Evolutionary conservation across 306 rosid species (phyloP).

Genomic region (Cucumis hystrix): DNA sequence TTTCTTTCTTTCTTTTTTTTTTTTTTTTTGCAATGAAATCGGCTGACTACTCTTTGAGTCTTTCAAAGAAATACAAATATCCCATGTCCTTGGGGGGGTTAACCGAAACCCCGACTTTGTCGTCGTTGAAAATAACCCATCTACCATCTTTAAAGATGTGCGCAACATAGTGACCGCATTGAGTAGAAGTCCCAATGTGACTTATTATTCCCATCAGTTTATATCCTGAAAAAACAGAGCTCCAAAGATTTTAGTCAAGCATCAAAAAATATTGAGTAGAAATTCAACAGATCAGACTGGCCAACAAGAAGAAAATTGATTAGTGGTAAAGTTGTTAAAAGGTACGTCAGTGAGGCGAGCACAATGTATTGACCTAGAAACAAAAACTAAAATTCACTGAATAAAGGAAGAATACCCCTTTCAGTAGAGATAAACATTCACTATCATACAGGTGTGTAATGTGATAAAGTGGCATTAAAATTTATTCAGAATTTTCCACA

Average conservation of each 20-base stretch:
- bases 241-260: not conserved
- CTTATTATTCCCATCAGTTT: conserved; percentile 75
- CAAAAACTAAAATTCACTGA: not conserved
- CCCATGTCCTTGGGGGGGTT: conserved; percentile 99
- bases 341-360: not conserved
- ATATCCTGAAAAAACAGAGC: conserved; percentile 35
- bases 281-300: not conserved
- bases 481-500: not conserved
- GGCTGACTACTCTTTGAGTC: conserved; percentile 28
- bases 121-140: conserved; percentile 87
- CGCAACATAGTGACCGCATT: conserved; percentile 90
- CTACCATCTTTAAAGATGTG: conserved; percentile 83
- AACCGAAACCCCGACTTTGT: conserved; percentile 82
- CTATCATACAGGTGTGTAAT: not conserved
- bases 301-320: not conserved
- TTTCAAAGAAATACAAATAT: conserved; percentile 77
- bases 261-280: not conserved
- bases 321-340: not conserved
- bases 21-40: not conserved
- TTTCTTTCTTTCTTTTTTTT: no score
- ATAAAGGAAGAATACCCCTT: not conserved
- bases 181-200: conserved; percentile 93
- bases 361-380: not conserved
- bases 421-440: not conserved
- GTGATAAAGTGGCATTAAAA: not conserved